Base-by-base conservation (phyloP, 164 flowering plant species). In the Warburgia ugandensis region DNA sequence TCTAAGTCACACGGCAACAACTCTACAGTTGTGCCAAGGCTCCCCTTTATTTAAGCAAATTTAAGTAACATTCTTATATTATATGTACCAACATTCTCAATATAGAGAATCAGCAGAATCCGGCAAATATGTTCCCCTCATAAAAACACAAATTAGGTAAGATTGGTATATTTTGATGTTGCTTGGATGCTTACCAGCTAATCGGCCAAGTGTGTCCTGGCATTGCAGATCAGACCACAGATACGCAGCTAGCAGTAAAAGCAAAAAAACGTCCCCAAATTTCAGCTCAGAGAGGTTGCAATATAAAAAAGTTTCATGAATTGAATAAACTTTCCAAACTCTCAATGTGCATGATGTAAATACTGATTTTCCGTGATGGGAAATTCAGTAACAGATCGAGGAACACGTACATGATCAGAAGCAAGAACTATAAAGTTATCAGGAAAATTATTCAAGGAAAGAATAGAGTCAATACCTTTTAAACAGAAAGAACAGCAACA, bases 161-260 rank as follows among this genome's bases (percentile, higher is more conserved):
- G n/a, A n/a, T n/a, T n/a, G n/a, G n/a, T n/a, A n/a, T n/a, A n/a
- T n/a, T n/a, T n/a, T n/a, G n/a, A n/a, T n/a, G n/a, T n/a, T n/a
- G n/a, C n/a, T n/a, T n/a, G n/a, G n/a, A n/a, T n/a, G 45, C 78
- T 68, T 64, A 87, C 96, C 84, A 57, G 80, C 32, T 23, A 83
- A 39, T 42, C 87, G 79, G 49, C 84, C 94, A 64, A 73, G 87
- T 55, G 76, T 61, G 55, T 91, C 98, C 61, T 84, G 90, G 67
- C 76, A 85, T 54, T 87, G 80, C 33, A 87, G 84, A 69, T 91
- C 94, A 17, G 90, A 72, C 96, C 78, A 85, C 17, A 87, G 76
- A 61, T 73, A 75, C 53, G 80, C 79, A 74, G 96, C 98, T 91
- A 81, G 54, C 35, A 16, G 41, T 9, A 59, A 71, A 14, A 56